Conservation (phyloP, 163 green algal species). For the Scenedesmus sp. region DNA sequence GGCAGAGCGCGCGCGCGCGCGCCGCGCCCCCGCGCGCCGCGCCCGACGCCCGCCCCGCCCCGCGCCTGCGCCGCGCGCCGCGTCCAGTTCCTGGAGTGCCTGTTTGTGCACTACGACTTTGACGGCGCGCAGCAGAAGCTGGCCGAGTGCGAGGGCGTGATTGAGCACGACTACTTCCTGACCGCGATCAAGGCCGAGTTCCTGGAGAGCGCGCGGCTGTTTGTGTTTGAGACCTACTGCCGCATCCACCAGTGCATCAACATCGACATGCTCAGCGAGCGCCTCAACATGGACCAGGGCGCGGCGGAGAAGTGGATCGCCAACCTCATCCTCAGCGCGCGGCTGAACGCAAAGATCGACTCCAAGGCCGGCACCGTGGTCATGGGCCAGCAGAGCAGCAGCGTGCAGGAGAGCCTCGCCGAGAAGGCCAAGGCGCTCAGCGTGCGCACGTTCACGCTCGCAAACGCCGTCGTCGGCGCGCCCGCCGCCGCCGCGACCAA, state of each 20-base stretch:
- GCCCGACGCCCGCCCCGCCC: too few relatives aligned
- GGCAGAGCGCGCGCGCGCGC: too few relatives aligned
- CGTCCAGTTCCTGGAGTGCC: slow-evolving; percentile 88
- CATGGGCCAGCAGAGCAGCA: slow-evolving; percentile 84
- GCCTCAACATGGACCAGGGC: slow-evolving; percentile 94
- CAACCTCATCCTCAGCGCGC: slow-evolving; percentile 94
- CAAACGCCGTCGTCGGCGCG: slow-evolving; percentile 81
- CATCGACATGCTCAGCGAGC: slow-evolving; percentile 83
- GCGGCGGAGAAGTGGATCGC: slow-evolving; percentile 98
- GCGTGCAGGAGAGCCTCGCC: slow-evolving; percentile 86
- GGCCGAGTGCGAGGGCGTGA: slow-evolving; percentile 82
- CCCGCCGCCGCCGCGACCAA: slow-evolving; percentile 16
- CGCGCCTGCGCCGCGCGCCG: too few relatives aligned
- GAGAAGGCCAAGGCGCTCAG: slow-evolving; percentile 78
- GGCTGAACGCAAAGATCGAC: slow-evolving; percentile 98
- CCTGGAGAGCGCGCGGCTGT: slow-evolving; percentile 92
- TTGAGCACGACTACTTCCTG: slow-evolving; percentile 97
- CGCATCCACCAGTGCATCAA: slow-evolving; percentile 79
- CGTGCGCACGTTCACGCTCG: slow-evolving; percentile 83
- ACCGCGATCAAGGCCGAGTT: slow-evolving; percentile 91
- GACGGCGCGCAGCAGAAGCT: slow-evolving; percentile 94
- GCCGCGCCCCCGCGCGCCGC: too few relatives aligned
- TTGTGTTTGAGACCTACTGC: slow-evolving; percentile 96
- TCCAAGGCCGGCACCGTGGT: slow-evolving; percentile 92
- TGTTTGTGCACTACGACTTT: slow-evolving; percentile 98